Conservation (phyloP, 108 stramenopile species). For the Skeletonema marinoi region DNA sequence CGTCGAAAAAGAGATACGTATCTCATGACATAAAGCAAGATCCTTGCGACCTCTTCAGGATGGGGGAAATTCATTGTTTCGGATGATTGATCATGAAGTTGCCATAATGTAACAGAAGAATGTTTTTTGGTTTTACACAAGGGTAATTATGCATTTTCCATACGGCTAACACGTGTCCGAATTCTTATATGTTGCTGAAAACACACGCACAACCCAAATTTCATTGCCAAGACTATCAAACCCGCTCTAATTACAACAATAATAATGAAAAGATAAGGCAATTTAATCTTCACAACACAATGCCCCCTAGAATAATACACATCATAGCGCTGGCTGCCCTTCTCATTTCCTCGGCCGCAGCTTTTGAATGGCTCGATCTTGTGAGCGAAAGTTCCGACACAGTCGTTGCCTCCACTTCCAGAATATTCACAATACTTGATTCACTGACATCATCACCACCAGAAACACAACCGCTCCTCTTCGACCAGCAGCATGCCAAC, state of each 20-base stretch:
- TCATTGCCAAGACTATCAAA: too few relatives aligned
- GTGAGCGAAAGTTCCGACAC: neutral
- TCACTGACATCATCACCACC: neutral
- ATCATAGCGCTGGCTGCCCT: neutral
- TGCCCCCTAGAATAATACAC: neutral
- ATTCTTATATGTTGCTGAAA: neutral
- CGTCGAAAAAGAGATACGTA: too few relatives aligned
- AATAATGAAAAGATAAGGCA: too few relatives aligned
- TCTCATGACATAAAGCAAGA: neutral
- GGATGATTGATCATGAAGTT: too few relatives aligned
- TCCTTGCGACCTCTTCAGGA: neutral
- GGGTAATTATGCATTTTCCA: too few relatives aligned
- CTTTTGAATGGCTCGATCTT: neutral
- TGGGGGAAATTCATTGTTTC: too few relatives aligned
- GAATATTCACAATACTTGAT: neutral
- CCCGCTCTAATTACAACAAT: too few relatives aligned
- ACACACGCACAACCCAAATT: neutral
- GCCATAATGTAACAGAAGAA: too few relatives aligned
- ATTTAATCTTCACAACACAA: neutral
- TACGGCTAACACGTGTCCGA: neutral
- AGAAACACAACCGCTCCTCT: neutral
- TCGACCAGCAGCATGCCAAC: neutral
- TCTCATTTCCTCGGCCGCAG: neutral
- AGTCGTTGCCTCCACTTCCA: neutral
- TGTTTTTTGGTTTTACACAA: neutral